These are phyloP conservation scores for Pleurotus tuber-regium DNA, from an alignment of 768 basidiomycete genomes.

Conservation along the genomic window DNA sequence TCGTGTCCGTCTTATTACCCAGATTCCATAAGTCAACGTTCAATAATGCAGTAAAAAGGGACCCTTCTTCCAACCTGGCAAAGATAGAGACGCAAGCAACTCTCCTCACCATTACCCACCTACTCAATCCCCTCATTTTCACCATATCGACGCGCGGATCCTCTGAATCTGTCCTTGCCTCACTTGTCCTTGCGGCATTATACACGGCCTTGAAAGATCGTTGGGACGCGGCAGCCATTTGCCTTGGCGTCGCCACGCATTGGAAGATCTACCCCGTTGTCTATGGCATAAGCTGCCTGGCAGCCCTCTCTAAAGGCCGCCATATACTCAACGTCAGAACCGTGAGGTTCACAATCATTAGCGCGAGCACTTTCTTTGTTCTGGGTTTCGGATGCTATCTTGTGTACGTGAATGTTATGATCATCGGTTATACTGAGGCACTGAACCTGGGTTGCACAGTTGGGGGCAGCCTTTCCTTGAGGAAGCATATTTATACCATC, in stretches of 20 bases:
- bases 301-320: conserved; percentile 37
- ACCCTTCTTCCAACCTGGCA: conserved; percentile 11
- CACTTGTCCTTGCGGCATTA: conserved; percentile 73
- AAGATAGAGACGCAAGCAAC: conserved; percentile 36
- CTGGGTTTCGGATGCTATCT: conserved; percentile 68
- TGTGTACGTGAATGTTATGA: conserved; percentile 51
- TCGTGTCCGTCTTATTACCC: conserved; percentile 50
- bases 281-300: conserved; percentile 79
- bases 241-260: conserved; percentile 82
- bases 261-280: conserved; percentile 98
- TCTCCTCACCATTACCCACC: conserved; percentile 67
- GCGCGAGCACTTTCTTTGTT: conserved; percentile 62
- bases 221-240: conserved; percentile 66
- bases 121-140: conserved; percentile 92
- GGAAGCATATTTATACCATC: conserved; percentile 92
- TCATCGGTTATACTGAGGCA: conserved; percentile 1
- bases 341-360: conserved; percentile 65
- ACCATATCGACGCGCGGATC: conserved; percentile 97
- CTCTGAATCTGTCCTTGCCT: conserved; percentile 84
- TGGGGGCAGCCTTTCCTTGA: conserved; percentile 94
- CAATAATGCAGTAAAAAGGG: conserved; percentile 8
- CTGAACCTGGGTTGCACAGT: conserved; percentile 51
- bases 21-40: background rate
- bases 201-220: conserved; percentile 53
- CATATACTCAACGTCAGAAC: conserved; percentile 41